Percentiles rank a stretch among this genome's conserved stretches.
phyloP scores from a whole-genome alignment of 306 rosid species.

The Prunus dulcis region DNA sequence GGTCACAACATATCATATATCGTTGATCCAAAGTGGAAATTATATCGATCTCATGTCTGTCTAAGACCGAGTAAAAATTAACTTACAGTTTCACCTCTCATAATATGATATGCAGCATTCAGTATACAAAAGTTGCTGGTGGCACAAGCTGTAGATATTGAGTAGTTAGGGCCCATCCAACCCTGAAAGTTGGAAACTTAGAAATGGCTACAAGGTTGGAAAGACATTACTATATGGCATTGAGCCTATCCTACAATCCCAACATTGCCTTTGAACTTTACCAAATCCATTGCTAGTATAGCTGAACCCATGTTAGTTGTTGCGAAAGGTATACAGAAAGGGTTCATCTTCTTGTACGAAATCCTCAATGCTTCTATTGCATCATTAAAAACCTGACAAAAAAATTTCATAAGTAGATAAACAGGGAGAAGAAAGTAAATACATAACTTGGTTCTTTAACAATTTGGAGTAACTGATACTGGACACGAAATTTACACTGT shows the following conservation, averaged over 20 bases:
- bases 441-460: background rate
- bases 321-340: slow-evolving; percentile 76
- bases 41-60: background rate
- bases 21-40: too few relatives aligned
- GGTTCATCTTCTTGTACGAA: slow-evolving; percentile 87
- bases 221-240: background rate
- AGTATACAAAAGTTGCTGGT: slow-evolving; percentile 72
- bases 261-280: slow-evolving; percentile 19
- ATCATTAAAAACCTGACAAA: slow-evolving; percentile 61
- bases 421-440: background rate
- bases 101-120: slow-evolving; percentile 76
- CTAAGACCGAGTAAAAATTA: background rate
- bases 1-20: background rate
- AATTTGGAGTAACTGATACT: background rate
- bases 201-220: background rate
- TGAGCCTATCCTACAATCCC: background rate
- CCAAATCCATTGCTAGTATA: slow-evolving; percentile 83
- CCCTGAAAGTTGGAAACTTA: slow-evolving; percentile 42
- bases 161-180: slow-evolving; percentile 95
- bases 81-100: slow-evolving; percentile 78
- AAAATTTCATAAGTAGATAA: background rate
- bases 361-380: slow-evolving; percentile 67
- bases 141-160: slow-evolving; percentile 82
- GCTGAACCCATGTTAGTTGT: slow-evolving; percentile 90
- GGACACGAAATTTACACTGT: background rate